Evolutionary conservation across 2,329 filamentous ascomycete species (phyloP).

Genomic region (Pseudocercospora crystallina): DNA sequence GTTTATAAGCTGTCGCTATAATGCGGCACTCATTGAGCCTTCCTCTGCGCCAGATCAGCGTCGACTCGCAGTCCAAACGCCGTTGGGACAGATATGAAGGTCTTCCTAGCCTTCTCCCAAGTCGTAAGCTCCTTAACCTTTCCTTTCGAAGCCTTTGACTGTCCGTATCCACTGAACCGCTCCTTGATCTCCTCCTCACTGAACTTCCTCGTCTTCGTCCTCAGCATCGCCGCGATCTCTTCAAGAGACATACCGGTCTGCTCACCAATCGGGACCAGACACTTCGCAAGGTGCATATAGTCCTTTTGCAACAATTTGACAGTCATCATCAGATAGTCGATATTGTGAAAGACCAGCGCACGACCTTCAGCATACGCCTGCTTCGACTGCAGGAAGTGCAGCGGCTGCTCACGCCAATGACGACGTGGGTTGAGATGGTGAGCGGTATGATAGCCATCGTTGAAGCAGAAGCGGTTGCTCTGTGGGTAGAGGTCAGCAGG

Average conservation of each 20-base stretch:
- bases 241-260: conserved; percentile 67
- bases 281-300: conserved; percentile 67
- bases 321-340: conserved; percentile 78
- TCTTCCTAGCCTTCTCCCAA: no score
- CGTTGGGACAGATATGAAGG: no score
- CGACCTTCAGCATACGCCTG: conserved; percentile 63
- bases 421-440: conserved; percentile 76
- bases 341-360: conserved; percentile 76
- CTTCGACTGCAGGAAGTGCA: conserved; percentile 70
- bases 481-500: not conserved
- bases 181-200: conserved; percentile 62
- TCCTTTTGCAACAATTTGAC: conserved; percentile 67
- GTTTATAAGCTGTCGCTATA: no score
- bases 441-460: conserved; percentile 79
- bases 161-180: conserved; percentile 48
- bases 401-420: conserved; percentile 79
- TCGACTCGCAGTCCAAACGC: no score
- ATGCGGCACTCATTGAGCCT: no score
- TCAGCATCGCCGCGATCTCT: conserved; percentile 63
- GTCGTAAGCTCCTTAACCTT: no score
- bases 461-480: conserved; percentile 79
- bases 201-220: conserved; percentile 64
- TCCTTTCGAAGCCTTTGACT: no score
- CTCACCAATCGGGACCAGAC: conserved; percentile 71
- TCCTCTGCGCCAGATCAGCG: no score